A percentile compares a stretch with the other conserved stretches of the same genome.
Evolutionary conservation across 192 early-diverging fungal genomes (phyloP).

Genomic region (Mortierella alpina): DNA sequence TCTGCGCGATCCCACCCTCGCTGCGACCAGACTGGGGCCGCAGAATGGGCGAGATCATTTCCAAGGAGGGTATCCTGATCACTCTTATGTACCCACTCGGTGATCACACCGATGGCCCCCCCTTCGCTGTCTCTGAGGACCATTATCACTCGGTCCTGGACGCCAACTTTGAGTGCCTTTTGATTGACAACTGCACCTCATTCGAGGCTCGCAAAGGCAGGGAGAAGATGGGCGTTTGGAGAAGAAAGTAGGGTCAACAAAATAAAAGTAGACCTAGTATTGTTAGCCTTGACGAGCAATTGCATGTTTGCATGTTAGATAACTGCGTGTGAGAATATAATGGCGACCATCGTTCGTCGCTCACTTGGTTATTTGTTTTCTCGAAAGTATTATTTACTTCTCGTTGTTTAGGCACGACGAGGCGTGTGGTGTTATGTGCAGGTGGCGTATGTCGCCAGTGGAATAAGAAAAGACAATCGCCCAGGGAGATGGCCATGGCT

Average conservation of each 20-base stretch:
- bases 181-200: conserved; percentile 68
- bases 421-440: too few relatives aligned
- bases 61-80: conserved; percentile 75
- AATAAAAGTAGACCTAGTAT: neutral
- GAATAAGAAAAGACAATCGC: too few relatives aligned
- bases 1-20: conserved; percentile 78
- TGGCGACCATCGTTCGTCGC: neutral
- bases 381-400: too few relatives aligned
- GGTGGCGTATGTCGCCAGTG: too few relatives aligned
- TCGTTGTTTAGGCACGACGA: too few relatives aligned
- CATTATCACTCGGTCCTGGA: conserved; percentile 69
- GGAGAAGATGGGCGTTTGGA: conserved; percentile 77
- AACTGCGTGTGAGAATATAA: too few relatives aligned
- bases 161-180: conserved; percentile 71
- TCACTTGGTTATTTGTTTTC: neutral
- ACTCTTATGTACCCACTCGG: conserved; percentile 82
- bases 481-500: too few relatives aligned
- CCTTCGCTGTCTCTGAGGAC: conserved; percentile 73
- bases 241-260: conserved; percentile 46
- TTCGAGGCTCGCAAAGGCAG: conserved; percentile 64
- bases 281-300: too few relatives aligned
- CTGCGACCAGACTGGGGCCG: conserved; percentile 73
- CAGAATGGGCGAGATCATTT: conserved; percentile 72
- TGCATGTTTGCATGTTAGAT: too few relatives aligned
- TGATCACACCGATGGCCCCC: conserved; percentile 76